phyloP scores from a whole-genome alignment of 768 basidiomycete species.

The Holtermannia corniformis region DNA sequence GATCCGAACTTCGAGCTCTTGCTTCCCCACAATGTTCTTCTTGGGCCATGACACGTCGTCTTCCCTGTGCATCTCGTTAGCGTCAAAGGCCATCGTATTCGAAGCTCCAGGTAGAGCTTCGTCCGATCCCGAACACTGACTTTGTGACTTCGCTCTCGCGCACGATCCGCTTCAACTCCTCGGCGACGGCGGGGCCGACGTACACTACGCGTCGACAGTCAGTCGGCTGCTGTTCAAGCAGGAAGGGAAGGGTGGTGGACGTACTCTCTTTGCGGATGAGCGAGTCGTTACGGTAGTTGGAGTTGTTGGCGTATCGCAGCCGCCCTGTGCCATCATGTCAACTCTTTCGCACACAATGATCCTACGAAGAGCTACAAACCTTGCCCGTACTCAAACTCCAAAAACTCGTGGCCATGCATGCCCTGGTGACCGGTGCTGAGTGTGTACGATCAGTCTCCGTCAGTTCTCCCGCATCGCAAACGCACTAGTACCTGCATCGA shows the following conservation, averaged over 20 bases:
- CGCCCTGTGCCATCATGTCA: constrained; percentile 43
- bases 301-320: constrained; percentile 96
- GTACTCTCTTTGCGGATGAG: constrained; percentile 96
- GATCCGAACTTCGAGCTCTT: constrained; percentile 89
- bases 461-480: neutral
- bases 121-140: constrained; percentile 45
- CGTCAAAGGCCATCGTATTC: too few relatives aligned
- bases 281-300: constrained; percentile 96
- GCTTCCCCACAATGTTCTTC: constrained; percentile 97
- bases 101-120: constrained; percentile 1
- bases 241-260: constrained; percentile 36
- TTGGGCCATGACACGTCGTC: constrained; percentile 98
- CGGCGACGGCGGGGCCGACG: constrained; percentile 81
- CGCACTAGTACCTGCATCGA: constrained; percentile 38
- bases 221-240: neutral
- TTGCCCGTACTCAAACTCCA: constrained; percentile 97
- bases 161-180: constrained; percentile 89
- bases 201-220: constrained; percentile 58
- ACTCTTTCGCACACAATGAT: neutral
- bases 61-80: constrained; percentile 57
- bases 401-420: constrained; percentile 93
- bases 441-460: neutral
- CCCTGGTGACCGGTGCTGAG: constrained; percentile 93
- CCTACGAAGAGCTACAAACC: constrained; percentile 43
- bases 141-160: constrained; percentile 90